Percentiles rank a stretch among this genome's conserved stretches.
Evolutionary conservation across 306 rosid species (phyloP).

Genomic region (Notholithocarpus densiflorus): DNA sequence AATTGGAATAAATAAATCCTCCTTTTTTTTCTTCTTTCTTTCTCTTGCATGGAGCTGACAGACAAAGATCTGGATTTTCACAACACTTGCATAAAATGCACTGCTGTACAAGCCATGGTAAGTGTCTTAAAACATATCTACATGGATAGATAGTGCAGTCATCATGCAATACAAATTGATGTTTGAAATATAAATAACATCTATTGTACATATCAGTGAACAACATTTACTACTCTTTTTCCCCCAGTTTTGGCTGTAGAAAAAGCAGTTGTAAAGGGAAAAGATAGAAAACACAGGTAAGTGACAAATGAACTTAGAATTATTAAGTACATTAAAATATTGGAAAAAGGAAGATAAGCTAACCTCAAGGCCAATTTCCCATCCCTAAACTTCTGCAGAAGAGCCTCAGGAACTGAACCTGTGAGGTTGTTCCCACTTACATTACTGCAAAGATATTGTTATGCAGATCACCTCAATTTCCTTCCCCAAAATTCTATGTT

Average conservation of each 20-base stretch:
- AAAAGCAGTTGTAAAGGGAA: background rate
- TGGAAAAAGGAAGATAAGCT: background rate
- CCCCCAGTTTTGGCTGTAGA: too few species aligned
- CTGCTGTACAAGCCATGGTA: background rate
- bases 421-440: conserved; percentile 19
- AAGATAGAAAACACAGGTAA: background rate
- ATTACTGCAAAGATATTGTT: conserved; percentile 3
- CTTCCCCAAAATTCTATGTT: background rate
- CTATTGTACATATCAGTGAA: too few species aligned
- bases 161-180: background rate
- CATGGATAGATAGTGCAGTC: background rate
- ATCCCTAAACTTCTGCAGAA: conserved; percentile 2
- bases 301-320: background rate
- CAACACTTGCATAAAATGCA: conserved; percentile 11
- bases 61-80: conserved; percentile 22
- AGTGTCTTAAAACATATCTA: background rate
- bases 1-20: conserved; percentile 28
- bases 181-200: too few species aligned
- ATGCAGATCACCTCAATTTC: background rate
- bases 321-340: background rate
- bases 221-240: too few species aligned
- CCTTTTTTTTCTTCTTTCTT: conserved; percentile 2
- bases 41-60: background rate
- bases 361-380: conserved; percentile 5
- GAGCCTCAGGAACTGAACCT: conserved; percentile 21